Conservation (phyloP, 2,329 filamentous ascomycete genomes). For the Sarocladium brachiariae region DNA sequence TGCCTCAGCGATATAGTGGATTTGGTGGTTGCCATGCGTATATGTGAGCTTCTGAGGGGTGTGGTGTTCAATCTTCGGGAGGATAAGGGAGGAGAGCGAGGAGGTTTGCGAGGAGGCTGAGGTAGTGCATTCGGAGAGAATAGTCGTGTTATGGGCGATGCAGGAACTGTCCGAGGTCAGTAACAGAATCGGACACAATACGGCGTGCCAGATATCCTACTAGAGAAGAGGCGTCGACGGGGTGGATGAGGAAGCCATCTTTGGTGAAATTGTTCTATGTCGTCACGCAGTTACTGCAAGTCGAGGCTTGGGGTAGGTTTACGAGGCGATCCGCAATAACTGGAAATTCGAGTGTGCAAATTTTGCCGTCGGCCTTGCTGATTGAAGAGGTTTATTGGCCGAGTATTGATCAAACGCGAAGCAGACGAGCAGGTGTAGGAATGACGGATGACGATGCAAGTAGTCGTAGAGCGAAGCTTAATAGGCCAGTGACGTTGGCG, state of each 20-base stretch:
- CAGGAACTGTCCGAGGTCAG: constrained; percentile 59
- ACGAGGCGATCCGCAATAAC: no score
- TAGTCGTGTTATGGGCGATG: constrained; percentile 88
- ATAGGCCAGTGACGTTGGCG: constrained; percentile 7
- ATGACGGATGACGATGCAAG: not conserved
- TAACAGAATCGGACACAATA: not conserved
- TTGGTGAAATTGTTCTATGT: constrained; percentile 14
- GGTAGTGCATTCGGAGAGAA: constrained; percentile 86
- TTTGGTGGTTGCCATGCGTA: constrained; percentile 84
- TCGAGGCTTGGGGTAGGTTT: not conserved
- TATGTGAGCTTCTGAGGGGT: constrained; percentile 85
- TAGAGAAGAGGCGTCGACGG: constrained; percentile 64
- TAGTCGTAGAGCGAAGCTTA: no score
- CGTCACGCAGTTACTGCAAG: not conserved
- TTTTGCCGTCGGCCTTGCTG: no score
- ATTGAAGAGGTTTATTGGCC: no score
- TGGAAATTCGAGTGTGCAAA: no score
- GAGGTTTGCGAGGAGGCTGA: constrained; percentile 77
- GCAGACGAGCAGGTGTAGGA: no score
- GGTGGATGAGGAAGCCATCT: constrained; percentile 63
- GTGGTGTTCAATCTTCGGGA: constrained; percentile 85
- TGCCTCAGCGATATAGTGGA: constrained; percentile 90
- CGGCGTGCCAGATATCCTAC: constrained; percentile 36
- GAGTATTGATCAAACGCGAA: no score
- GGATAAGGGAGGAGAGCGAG: constrained; percentile 84